A percentile compares a stretch with the other conserved stretches of the same genome.
phyloP scores from a whole-genome alignment of 306 rosid genomes.

The Carpinus fangiana region DNA sequence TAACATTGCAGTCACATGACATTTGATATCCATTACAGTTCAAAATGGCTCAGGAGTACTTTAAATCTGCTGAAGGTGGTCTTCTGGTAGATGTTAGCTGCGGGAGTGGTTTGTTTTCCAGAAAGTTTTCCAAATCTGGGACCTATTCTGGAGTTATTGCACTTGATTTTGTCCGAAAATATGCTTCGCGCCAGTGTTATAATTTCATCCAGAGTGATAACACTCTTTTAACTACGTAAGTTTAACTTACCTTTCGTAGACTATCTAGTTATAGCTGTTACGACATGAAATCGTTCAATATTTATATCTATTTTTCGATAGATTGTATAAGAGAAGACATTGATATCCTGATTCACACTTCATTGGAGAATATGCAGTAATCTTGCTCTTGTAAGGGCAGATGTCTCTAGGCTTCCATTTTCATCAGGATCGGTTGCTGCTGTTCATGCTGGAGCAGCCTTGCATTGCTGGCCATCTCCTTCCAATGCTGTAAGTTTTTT shows the following conservation, averaged over 20 bases:
- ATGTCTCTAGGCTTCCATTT: conserved; percentile 92
- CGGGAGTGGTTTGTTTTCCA: conserved; percentile 89
- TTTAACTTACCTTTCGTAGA: conserved; percentile 13
- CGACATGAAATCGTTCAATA: conserved; percentile 1
- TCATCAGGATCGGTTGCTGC: conserved; percentile 82
- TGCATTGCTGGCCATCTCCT: conserved; percentile 98
- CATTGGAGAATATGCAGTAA: conserved; percentile 58
- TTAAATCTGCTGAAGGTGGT: conserved; percentile 73
- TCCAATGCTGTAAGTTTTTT: conserved; percentile 81
- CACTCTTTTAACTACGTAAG: conserved; percentile 52
- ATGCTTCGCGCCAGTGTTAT: conserved; percentile 86
- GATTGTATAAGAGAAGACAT: not conserved
- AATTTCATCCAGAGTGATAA: conserved; percentile 77
- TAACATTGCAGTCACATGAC: not conserved
- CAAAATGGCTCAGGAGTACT: conserved; percentile 85
- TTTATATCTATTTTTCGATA: not conserved
- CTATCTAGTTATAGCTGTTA: conserved; percentile 10
- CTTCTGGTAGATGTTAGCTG: conserved; percentile 84
- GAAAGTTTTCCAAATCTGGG: conserved; percentile 77
- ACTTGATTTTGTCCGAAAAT: conserved; percentile 90
- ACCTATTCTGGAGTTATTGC: conserved; percentile 72
- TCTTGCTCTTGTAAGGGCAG: conserved; percentile 96
- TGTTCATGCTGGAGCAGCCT: conserved; percentile 95
- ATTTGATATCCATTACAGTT: conserved; percentile 53
- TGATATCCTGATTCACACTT: conserved; percentile 25